These are phyloP conservation scores for Aspergillus olivimuriae DNA, from an alignment of 495 filamentous ascomycete genomes.

Conservation along the genomic window DNA sequence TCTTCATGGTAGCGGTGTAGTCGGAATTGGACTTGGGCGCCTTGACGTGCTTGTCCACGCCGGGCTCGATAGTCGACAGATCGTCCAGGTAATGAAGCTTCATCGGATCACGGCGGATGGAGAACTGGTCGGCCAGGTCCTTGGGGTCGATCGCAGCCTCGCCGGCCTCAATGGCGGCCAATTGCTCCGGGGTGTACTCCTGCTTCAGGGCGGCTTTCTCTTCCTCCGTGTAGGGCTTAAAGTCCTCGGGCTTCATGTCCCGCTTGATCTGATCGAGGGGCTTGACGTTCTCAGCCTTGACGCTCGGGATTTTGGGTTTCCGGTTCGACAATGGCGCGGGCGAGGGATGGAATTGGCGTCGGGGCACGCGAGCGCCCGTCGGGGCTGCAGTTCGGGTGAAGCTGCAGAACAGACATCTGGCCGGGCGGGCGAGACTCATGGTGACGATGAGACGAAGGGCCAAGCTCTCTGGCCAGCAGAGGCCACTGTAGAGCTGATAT, in stretches of 20 bases:
- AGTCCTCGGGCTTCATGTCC: slow-evolving; percentile 35
- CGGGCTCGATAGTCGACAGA: slow-evolving; percentile 66
- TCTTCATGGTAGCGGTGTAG: slow-evolving; percentile 57
- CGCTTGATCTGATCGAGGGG: slow-evolving; percentile 13
- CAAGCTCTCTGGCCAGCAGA: slow-evolving; percentile 24
- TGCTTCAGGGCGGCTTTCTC: slow-evolving; percentile 57
- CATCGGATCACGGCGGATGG: slow-evolving; percentile 63
- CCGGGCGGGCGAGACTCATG: slow-evolving; percentile 56
- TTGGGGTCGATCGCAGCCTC: slow-evolving; percentile 73
- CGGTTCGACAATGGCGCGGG: slow-evolving; percentile 28
- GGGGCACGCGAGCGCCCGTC: slow-evolving; percentile 37
- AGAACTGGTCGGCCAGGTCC: slow-evolving; percentile 69
- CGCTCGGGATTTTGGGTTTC: slow-evolving; percentile 26
- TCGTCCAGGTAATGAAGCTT: slow-evolving; percentile 77
- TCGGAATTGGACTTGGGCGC: slow-evolving; percentile 50
- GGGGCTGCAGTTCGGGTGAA: slow-evolving; percentile 36
- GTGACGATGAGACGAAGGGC: slow-evolving; percentile 11
- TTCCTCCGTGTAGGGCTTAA: slow-evolving; percentile 59
- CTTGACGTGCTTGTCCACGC: slow-evolving; percentile 61
- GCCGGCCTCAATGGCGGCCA: slow-evolving; percentile 78
- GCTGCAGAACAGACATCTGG: slow-evolving; percentile 51
- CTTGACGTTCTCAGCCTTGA: slow-evolving; percentile 15
- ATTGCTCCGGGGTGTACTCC: slow-evolving; percentile 72
- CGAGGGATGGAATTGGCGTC: slow-evolving; percentile 48
- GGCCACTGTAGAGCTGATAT: slow-evolving; percentile 17